These are phyloP conservation scores for Russula sp. DNA, from an alignment of 768 basidiomycete species.

Conservation along the genomic window DNA sequence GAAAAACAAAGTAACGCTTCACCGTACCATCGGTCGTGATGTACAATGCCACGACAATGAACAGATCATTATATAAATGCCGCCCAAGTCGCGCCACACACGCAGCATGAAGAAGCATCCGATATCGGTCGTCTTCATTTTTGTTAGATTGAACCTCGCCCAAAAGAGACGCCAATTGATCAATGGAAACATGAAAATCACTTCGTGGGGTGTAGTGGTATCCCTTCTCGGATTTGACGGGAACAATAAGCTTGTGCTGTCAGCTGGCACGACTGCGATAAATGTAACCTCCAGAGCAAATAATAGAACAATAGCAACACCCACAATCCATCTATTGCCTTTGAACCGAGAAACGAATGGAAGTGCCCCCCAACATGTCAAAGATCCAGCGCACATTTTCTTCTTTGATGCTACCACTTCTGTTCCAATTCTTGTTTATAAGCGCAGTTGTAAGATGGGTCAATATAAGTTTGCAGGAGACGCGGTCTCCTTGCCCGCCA, in stretches of 20 bases:
- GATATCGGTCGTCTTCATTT: background rate
- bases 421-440: background rate
- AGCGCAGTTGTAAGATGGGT: background rate
- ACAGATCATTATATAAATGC: background rate
- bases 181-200: background rate
- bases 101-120: background rate
- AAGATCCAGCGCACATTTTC: too few relatives aligned
- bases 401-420: too few relatives aligned
- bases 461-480: background rate
- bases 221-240: background rate
- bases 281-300: background rate
- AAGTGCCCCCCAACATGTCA: background rate
- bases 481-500: background rate
- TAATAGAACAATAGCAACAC: background rate
- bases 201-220: constrained; percentile 14
- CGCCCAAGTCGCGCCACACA: background rate
- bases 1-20: background rate
- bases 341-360: background rate
- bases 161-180: background rate
- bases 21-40: background rate
- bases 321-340: background rate
- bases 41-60: background rate
- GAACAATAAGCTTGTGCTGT: background rate
- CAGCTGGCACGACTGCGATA: background rate
- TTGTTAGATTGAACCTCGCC: constrained; percentile 5